These are phyloP conservation scores for Xylariaceae sp. DNA, from an alignment of 2,329 filamentous ascomycete species.

Conservation along the genomic window DNA sequence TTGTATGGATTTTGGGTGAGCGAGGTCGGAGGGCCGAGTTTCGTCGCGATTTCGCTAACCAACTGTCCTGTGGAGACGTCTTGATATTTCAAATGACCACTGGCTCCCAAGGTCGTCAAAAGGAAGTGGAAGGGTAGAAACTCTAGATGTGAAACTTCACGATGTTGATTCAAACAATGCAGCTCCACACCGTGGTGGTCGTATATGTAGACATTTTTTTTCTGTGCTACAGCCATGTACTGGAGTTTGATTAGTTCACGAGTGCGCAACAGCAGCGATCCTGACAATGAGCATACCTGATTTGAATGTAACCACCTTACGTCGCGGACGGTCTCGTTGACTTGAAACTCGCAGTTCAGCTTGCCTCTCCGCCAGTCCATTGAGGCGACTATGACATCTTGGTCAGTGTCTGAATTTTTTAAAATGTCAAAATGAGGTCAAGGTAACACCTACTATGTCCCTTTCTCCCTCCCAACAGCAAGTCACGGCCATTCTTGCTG, in stretches of 20 bases:
- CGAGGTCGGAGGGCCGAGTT: slow-evolving; percentile 76
- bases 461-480: slow-evolving; percentile 83
- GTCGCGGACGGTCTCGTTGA: slow-evolving; percentile 86
- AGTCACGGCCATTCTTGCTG: slow-evolving; percentile 79
- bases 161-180: slow-evolving; percentile 84
- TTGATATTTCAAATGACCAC: slow-evolving; percentile 69
- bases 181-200: slow-evolving; percentile 78
- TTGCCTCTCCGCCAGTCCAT: slow-evolving; percentile 96
- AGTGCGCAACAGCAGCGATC: no score
- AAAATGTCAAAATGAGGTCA: no score
- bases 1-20: slow-evolving; percentile 89
- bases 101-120: slow-evolving; percentile 38
- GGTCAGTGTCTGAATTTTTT: slow-evolving; percentile 4
- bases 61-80: slow-evolving; percentile 91
- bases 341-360: slow-evolving; percentile 83
- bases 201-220: slow-evolving; percentile 96
- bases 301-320: slow-evolving; percentile 88
- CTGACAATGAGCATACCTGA: slow-evolving; percentile 16
- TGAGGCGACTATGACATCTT: slow-evolving; percentile 59
- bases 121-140: slow-evolving; percentile 69
- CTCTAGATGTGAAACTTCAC: slow-evolving; percentile 89
- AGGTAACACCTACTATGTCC: slow-evolving; percentile 56
- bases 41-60: slow-evolving; percentile 80
- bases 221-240: slow-evolving; percentile 60
- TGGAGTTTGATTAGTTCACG: no score